Conservation (phyloP, 2,329 filamentous ascomycete genomes). For the Colletotrichum orchidophilum region DNA sequence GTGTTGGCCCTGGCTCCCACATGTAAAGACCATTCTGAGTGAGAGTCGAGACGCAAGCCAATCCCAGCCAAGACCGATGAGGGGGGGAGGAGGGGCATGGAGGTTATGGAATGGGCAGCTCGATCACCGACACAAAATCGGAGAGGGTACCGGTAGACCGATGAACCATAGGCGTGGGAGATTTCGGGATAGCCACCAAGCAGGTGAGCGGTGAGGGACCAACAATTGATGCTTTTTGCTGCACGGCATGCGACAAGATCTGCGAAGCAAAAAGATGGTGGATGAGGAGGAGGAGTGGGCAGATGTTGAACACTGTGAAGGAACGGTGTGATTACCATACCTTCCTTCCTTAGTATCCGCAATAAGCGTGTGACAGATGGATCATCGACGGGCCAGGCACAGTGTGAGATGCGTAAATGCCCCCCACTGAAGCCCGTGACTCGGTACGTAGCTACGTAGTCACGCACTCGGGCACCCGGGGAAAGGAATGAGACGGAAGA, state of each 20-base stretch:
- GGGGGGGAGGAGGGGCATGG: too few relatives aligned
- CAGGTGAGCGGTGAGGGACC: neutral
- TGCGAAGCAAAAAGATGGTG: neutral
- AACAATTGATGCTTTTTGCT: neutral
- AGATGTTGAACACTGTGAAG: neutral
- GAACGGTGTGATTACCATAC: neutral
- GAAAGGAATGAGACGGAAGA: neutral
- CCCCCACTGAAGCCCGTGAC: too few relatives aligned
- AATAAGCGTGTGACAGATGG: too few relatives aligned
- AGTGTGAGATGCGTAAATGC: neutral
- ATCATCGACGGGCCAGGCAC: too few relatives aligned
- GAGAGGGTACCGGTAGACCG: neutral
- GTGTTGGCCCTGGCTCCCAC: neutral
- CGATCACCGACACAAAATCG: conserved; percentile 16
- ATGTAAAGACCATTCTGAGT: neutral
- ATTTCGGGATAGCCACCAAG: neutral
- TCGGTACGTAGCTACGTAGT: too few relatives aligned
- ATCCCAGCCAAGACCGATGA: neutral
- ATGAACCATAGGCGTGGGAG: neutral
- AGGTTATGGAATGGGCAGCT: neutral
- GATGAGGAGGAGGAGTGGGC: neutral
- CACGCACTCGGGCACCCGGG: neutral
- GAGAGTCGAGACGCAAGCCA: neutral
- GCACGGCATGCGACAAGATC: neutral
- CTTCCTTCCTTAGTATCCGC: too few relatives aligned